These are phyloP conservation scores for Piromyces sp. DNA, from an alignment of 192 early-diverging fungal genomes.

Conservation along the genomic window DNA sequence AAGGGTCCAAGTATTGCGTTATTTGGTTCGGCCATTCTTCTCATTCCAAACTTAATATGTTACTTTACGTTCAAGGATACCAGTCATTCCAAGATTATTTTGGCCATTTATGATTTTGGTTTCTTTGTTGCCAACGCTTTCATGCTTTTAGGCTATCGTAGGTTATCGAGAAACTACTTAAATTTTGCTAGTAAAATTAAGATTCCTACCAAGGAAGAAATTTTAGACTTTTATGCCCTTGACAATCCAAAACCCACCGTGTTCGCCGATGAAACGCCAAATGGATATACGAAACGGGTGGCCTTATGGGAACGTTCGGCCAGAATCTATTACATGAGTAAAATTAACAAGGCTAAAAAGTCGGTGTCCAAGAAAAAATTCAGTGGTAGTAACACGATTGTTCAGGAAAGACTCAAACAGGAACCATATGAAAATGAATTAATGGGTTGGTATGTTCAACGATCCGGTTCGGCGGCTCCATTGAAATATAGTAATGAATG, in stretches of 20 bases:
- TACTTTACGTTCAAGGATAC: not conserved
- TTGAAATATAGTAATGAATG: constrained; percentile 17
- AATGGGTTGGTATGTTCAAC: constrained; percentile 19
- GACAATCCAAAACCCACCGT: not conserved
- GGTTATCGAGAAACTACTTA: constrained; percentile 8
- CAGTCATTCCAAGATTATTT: not conserved
- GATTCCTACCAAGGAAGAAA: constrained; percentile 8
- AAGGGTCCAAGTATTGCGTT: constrained; percentile 7
- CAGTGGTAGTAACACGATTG: not conserved
- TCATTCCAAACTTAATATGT: not conserved
- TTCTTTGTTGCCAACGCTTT: constrained; percentile 1
- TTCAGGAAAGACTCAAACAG: constrained; percentile 10
- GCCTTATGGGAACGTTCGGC: constrained; percentile 15
- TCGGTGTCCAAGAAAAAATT: not conserved
- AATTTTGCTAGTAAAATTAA: constrained; percentile 11
- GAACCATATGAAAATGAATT: constrained; percentile 13
- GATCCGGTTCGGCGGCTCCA: constrained; percentile 6
- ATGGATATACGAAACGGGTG: not conserved
- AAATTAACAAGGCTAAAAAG: not conserved
- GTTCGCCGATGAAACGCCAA: not conserved
- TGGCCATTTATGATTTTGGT: not conserved
- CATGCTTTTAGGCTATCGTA: constrained; percentile 9
- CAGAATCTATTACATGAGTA: constrained; percentile 10
- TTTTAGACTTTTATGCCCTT: constrained; percentile 8
- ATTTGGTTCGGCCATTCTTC: not conserved